Base-by-base conservation (phyloP, 768 basidiomycete genomes). In the Tephrocybe sp. region DNA sequence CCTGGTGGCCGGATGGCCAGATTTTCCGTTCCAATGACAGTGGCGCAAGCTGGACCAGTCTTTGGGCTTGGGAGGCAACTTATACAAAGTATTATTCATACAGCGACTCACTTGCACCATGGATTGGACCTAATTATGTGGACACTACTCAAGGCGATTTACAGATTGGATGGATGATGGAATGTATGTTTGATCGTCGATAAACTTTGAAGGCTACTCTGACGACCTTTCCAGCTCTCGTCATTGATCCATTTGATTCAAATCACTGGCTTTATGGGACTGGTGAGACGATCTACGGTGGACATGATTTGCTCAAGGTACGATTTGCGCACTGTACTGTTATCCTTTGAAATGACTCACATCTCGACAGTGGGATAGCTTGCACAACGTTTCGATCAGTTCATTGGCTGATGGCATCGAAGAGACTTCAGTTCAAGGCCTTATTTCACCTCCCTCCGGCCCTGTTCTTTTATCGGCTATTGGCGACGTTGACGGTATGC, bases 201-300 rank as follows among this genome's bases (percentile, higher is more conserved):
- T 7, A 22, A 9, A 5, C n/a, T 11, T 14, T 20, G 4, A 30
- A 41, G 22, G 38, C 33, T 47, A 16, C 51, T 40, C n/a, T 41
- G 43, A 2, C 8, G 36, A 39, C 9, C n/a, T 20, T 10, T 30
- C 16, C 51, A 80, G 76, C 75, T 22, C 63, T 84, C 40, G 71
- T 66, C 17, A 85, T 85, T 41, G 77, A 87, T 62, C 84, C 84
- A 0, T 82, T 85, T 58, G 79, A 87, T 61, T 82, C 80, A 1
- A 77, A 85, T 59, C 83, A 85, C 61, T 84, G 82, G 79, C 65
- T 86, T 16, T 85, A 85, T 62, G 83, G 85, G n/a, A 87, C 85
- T 13, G 84, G 85, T 22, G 75, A 70, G 12, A 85, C 84, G 3
- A 73, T 87, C 34, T 78, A 82, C 39, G 84, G 84, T 8, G 79